Percentiles rank a stretch among this genome's conserved stretches.
These are phyloP conservation scores for Pluteus cervinus DNA, from an alignment of 768 basidiomycete genomes.

Conservation along the genomic window DNA sequence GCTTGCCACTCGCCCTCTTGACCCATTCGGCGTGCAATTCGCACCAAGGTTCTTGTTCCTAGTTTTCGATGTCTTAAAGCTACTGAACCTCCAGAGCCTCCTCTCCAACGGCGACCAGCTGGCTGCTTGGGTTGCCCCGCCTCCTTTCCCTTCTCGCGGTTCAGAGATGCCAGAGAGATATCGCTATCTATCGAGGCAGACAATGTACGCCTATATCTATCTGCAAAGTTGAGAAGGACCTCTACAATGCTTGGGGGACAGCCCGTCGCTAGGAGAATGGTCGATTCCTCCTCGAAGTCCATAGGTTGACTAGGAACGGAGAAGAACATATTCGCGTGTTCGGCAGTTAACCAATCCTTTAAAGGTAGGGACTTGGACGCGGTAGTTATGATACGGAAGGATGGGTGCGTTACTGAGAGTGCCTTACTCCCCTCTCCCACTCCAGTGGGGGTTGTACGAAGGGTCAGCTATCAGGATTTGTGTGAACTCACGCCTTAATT, in stretches of 20 bases:
- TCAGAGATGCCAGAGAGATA: too few relatives aligned
- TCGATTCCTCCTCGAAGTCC: conserved; percentile 42
- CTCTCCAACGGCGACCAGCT: too few relatives aligned
- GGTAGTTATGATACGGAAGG: conserved; percentile 57
- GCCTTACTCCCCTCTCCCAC: too few relatives aligned
- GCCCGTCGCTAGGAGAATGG: conserved; percentile 43
- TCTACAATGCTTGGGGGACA: conserved; percentile 33
- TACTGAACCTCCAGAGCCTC: too few relatives aligned
- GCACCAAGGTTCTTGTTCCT: conserved; percentile 52
- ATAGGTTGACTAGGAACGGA: conserved; percentile 56
- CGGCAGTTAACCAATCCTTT: conserved; percentile 64
- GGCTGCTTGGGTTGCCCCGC: too few relatives aligned
- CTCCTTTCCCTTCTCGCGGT: too few relatives aligned
- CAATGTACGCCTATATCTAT: conserved; percentile 50
- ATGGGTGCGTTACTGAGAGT: conserved; percentile 45
- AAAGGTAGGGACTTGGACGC: conserved; percentile 59
- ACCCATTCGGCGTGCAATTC: conserved; percentile 46
- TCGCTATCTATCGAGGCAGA: conserved; percentile 49
- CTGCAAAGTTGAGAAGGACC: conserved; percentile 45
- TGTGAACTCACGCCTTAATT: background rate
- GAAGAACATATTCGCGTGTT: conserved; percentile 71
- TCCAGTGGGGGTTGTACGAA: conserved; percentile 20
- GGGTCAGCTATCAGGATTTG: background rate
- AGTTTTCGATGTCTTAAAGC: conserved; percentile 62
- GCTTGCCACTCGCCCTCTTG: conserved; percentile 35